A percentile compares a stretch with the other conserved stretches of the same genome.
Conservation (phyloP, 2,329 filamentous ascomycete species). For the Claviceps quebecensis region DNA sequence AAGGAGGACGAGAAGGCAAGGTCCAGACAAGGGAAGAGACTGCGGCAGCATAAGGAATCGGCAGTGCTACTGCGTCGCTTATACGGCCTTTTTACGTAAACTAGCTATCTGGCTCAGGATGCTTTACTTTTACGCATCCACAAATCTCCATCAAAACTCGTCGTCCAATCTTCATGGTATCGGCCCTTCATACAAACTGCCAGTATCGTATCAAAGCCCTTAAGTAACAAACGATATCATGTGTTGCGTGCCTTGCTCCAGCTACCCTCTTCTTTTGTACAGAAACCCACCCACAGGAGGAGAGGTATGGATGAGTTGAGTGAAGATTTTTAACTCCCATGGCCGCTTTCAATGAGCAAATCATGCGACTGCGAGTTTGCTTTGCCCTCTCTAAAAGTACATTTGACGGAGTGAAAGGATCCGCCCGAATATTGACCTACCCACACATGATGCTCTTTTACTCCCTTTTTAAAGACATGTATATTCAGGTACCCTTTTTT, state of each 20-base stretch:
- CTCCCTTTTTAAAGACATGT: neutral
- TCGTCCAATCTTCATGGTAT: neutral
- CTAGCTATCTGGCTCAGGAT: neutral
- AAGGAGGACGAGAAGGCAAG: neutral
- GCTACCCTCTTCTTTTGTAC: neutral
- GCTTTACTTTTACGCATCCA: neutral
- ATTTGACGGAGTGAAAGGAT: neutral
- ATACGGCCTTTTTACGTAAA: neutral
- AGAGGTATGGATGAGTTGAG: neutral
- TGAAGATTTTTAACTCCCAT: slow-evolving; percentile 1
- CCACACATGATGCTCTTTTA: neutral
- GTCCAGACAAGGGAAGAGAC: neutral
- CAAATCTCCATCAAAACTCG: neutral
- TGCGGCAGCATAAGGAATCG: neutral
- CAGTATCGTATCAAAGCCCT: no score
- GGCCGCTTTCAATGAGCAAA: neutral
- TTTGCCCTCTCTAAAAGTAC: slow-evolving; percentile 1
- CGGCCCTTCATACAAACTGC: no score
- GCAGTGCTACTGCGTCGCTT: neutral
- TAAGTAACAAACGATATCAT: neutral
- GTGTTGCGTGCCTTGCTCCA: neutral
- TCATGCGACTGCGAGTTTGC: neutral
- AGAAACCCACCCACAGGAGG: neutral
- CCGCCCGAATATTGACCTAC: neutral
- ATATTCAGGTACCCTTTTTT: neutral